These are phyloP conservation scores for Xylariaceae sp. DNA, from an alignment of 2,329 filamentous ascomycete species.

Conservation along the genomic window DNA sequence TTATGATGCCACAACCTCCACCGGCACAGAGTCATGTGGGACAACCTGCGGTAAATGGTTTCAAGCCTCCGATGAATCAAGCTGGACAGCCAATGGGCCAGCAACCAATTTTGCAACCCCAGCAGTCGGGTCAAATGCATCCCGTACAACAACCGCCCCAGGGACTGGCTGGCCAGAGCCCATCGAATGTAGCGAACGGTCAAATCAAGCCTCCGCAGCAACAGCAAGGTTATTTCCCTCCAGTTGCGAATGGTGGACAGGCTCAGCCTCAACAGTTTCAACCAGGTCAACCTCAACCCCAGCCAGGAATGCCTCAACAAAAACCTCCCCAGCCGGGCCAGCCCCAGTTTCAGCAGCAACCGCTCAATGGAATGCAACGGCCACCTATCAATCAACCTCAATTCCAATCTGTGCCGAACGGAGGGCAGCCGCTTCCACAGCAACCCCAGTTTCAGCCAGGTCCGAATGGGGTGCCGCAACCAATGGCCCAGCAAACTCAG, in stretches of 20 bases:
- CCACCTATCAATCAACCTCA: too few species aligned
- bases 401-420: too few species aligned
- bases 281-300: too few species aligned
- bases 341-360: too few species aligned
- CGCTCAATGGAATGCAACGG: too few species aligned
- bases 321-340: too few species aligned
- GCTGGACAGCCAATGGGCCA: too few species aligned
- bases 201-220: constrained; percentile 18
- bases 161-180: constrained; percentile 5
- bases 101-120: not conserved
- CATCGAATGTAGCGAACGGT: constrained; percentile 8
- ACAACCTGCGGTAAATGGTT: constrained; percentile 10
- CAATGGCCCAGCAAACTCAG: constrained; percentile 7
- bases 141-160: constrained; percentile 6
- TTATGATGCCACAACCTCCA: constrained; percentile 5
- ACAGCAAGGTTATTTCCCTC: constrained; percentile 2
- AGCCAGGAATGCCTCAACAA: too few species aligned
- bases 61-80: too few species aligned
- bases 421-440: not conserved
- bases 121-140: constrained; percentile 11
- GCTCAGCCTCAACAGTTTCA: constrained; percentile 4
- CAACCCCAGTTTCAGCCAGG: not conserved
- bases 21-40: constrained; percentile 1
- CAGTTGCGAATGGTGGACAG: constrained; percentile 1
- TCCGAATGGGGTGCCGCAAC: not conserved